These are phyloP conservation scores for Cladobotryum protrusum DNA, from an alignment of 2,329 filamentous ascomycete genomes.

Conservation along the genomic window DNA sequence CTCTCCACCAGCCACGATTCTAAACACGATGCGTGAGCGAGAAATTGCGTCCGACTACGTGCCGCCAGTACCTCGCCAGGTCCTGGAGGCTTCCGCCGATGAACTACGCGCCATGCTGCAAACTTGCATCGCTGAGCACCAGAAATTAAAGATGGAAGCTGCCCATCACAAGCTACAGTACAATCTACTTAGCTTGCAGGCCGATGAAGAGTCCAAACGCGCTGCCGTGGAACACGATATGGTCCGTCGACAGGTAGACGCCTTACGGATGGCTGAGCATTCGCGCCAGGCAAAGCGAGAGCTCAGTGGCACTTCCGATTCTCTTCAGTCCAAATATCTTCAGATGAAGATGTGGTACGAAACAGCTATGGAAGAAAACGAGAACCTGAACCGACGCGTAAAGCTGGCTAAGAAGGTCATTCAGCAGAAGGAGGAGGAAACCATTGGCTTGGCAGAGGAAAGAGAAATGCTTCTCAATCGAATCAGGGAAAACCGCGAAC, in stretches of 20 bases:
- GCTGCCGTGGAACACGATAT: slow-evolving; percentile 89
- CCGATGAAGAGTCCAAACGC: slow-evolving; percentile 75
- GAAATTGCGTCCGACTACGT: slow-evolving; percentile 35
- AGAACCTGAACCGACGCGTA: slow-evolving; percentile 56
- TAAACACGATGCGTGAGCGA: slow-evolving; percentile 28
- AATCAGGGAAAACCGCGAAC: slow-evolving; percentile 84
- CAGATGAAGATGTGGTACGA: slow-evolving; percentile 63
- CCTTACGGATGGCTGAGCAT: slow-evolving; percentile 68
- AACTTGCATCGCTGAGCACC: slow-evolving; percentile 48
- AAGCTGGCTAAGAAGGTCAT: slow-evolving; percentile 72
- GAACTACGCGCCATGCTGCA: slow-evolving; percentile 53
- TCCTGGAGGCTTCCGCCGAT: slow-evolving; percentile 47
- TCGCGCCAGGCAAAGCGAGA: slow-evolving; percentile 54
- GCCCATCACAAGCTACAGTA: slow-evolving; percentile 90
- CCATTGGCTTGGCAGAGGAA: slow-evolving; percentile 64
- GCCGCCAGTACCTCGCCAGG: slow-evolving; percentile 42
- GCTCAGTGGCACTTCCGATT: slow-evolving; percentile 45
- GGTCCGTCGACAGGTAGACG: slow-evolving; percentile 80
- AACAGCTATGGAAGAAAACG: slow-evolving; percentile 59
- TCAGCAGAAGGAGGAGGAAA: slow-evolving; percentile 69
- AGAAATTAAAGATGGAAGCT: slow-evolving; percentile 67
- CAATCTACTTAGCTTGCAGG: slow-evolving; percentile 76
- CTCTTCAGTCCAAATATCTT: slow-evolving; percentile 47
- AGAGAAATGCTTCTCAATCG: slow-evolving; percentile 71
- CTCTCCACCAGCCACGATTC: slow-evolving; percentile 48